Percentiles rank a stretch among this genome's conserved stretches.
phyloP scores from a whole-genome alignment of 768 basidiomycete species.

The Suillus americanus region DNA sequence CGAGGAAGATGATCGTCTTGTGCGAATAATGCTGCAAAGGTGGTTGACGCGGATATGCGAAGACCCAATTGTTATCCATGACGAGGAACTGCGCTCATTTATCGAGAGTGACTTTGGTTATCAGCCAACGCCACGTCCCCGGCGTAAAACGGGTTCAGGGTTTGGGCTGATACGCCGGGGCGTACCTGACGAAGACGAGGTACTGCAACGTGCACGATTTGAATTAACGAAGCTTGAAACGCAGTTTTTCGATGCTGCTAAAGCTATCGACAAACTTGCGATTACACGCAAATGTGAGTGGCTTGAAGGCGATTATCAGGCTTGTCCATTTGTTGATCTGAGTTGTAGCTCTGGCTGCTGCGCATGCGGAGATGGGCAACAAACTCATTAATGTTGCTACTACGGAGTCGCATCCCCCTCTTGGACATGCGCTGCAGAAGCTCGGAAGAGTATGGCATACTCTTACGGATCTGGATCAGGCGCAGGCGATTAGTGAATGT shows the following conservation, averaged over 20 bases:
- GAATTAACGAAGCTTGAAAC: conserved; percentile 91
- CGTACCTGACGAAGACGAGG: conserved; percentile 94
- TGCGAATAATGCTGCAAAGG: conserved; percentile 91
- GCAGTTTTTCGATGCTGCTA: conserved; percentile 90
- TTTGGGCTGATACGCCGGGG: conserved; percentile 76
- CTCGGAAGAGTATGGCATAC: conserved; percentile 86
- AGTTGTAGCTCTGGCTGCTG: conserved; percentile 65
- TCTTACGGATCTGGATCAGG: conserved; percentile 84
- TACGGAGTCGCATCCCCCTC: conserved; percentile 82
- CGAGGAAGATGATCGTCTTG: conserved; percentile 96
- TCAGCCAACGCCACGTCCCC: conserved; percentile 76
- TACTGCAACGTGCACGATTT: conserved; percentile 84
- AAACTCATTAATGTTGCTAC: conserved; percentile 87
- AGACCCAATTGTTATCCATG: conserved; percentile 81
- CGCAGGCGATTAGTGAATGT: conserved; percentile 91
- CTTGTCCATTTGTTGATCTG: conserved; percentile 1
- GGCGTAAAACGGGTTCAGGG: conserved; percentile 69
- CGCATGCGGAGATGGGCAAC: conserved; percentile 90
- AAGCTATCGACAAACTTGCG: conserved; percentile 85
- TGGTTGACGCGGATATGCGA: conserved; percentile 95
- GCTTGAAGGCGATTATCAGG: background rate
- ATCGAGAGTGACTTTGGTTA: conserved; percentile 98
- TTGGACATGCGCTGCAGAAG: conserved; percentile 83
- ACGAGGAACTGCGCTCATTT: conserved; percentile 93
- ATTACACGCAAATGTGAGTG: conserved; percentile 71